phyloP scores from a whole-genome alignment of 2,329 filamentous ascomycete species.

The Ascochyta lentis region DNA sequence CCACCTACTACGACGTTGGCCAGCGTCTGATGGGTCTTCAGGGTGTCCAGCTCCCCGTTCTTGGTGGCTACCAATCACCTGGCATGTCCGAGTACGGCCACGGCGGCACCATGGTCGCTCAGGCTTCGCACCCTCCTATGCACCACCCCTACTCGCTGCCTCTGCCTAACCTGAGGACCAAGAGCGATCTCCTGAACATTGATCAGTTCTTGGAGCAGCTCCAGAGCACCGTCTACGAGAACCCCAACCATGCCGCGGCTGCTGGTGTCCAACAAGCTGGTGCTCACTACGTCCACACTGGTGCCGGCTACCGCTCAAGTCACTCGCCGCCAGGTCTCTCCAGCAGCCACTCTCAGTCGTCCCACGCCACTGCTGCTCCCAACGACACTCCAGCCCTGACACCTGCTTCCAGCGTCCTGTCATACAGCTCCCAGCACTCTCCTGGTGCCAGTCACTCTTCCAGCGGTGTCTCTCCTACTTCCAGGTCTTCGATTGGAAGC shows the following conservation, averaged over 20 bases:
- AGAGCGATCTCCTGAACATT: conserved; percentile 91
- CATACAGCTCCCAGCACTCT: conserved; percentile 79
- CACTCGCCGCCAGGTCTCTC: conserved; percentile 60
- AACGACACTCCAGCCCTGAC: conserved; percentile 77
- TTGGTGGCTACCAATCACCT: conserved; percentile 38
- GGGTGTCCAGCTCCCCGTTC: conserved; percentile 62
- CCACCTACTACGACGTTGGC: conserved; percentile 89
- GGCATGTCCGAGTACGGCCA: conserved; percentile 61
- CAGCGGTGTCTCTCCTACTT: conserved; percentile 70
- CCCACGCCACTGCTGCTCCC: conserved; percentile 57
- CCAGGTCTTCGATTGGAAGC: conserved; percentile 61
- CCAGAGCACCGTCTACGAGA: conserved; percentile 95
- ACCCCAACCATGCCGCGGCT: conserved; percentile 78
- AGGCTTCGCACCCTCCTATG: conserved; percentile 66
- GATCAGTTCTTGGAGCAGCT: conserved; percentile 96
- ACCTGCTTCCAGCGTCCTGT: conserved; percentile 76
- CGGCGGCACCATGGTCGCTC: conserved; percentile 61
- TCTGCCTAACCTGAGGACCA: conserved; percentile 87
- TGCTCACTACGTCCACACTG: conserved; percentile 66
- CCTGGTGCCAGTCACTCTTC: conserved; percentile 71
- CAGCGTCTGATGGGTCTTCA: conserved; percentile 86
- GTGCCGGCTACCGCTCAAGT: conserved; percentile 61
- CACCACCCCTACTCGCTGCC: conserved; percentile 87
- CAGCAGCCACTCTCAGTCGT: conserved; percentile 54
- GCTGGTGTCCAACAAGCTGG: conserved; percentile 79